Conservation (phyloP, 306 rosid genomes). For the Malus sylvestris region DNA sequence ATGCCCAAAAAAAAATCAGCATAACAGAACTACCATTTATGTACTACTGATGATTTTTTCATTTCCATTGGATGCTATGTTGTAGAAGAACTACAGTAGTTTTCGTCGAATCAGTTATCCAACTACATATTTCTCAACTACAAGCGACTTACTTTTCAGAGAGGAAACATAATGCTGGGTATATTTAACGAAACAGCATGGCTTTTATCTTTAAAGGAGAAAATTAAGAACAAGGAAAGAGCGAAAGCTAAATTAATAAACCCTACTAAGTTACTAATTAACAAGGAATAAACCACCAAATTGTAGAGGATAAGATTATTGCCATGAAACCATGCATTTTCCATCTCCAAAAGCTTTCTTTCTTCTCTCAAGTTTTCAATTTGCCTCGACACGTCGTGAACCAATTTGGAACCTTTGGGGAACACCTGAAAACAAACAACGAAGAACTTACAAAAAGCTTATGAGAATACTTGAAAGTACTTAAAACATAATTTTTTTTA, state of each 20-base stretch:
- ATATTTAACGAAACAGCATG: neutral
- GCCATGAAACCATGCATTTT: neutral
- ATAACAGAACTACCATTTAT: no score
- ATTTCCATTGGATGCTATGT: no score
- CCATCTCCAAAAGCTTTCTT: neutral
- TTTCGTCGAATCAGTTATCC: no score
- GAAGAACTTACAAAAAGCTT: no score
- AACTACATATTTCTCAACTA: no score
- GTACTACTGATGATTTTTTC: no score
- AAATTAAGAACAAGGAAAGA: neutral
- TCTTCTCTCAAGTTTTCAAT: constrained; percentile 11
- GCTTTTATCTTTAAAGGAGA: neutral
- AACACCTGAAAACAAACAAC: neutral
- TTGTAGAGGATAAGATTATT: neutral
- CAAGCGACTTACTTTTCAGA: no score
- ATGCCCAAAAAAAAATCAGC: no score
- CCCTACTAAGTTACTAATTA: neutral
- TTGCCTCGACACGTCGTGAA: constrained; percentile 6
- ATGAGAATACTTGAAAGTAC: no score
- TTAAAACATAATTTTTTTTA: no score
- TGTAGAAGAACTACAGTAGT: no score
- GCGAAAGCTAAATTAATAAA: neutral
- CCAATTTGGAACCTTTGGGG: constrained; percentile 13
- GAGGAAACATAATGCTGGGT: no score
- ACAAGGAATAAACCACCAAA: constrained; percentile 15